Evolutionary conservation across 1,284 basidiomycete species (phyloP), one percentile per base, ranked within the genome.

Genomic region (Malassezia arunalokei): DNA sequence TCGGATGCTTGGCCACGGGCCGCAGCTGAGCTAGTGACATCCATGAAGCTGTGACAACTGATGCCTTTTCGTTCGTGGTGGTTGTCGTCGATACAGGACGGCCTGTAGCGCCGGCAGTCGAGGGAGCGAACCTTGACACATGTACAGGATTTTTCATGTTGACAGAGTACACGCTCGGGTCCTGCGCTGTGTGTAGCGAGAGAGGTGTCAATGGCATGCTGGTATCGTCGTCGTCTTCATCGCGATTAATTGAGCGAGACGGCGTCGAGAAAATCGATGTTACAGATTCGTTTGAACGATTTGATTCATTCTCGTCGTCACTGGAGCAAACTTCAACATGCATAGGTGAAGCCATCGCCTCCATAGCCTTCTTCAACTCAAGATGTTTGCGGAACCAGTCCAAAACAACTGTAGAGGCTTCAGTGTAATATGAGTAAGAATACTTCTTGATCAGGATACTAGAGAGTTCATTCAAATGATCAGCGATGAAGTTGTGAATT

Each of bases 391-490:
- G 73, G 72, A 96, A 99, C 77, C 84, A 91, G 70, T 95, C 87
- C 52, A 90, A 82, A 54, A 89, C 87, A 66, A 87, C 80, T 14
- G 85, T 87, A 30, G 94, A 91, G 0, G 90, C 88, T 75, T 88
- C 87, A 46, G 86, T 88, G 77, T 91, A 96, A 77, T 89, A 90
- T 29, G 83, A 82, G 66, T 87, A 89, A 9, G 90, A 87, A 77
- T 98, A 98, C 78, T 99, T 98, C 78, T 92, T 90, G 74, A 95
- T 82, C 66, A 98, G 78, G 32, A 87, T 90, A 74, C 91, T 84
- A 11, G 91, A 96, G 30, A 98, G 79, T 61, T 86, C 83, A 66
- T 88, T 84, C 75, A 91, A 81, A 69, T 86, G 83, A 70, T 85
- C 85, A 32, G 83, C 80, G 62, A 98, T 79, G 62, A 86, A 83